Evolutionary conservation across 257 asterid genomes (phyloP).

Genomic region (Plectranthus barbatus): DNA sequence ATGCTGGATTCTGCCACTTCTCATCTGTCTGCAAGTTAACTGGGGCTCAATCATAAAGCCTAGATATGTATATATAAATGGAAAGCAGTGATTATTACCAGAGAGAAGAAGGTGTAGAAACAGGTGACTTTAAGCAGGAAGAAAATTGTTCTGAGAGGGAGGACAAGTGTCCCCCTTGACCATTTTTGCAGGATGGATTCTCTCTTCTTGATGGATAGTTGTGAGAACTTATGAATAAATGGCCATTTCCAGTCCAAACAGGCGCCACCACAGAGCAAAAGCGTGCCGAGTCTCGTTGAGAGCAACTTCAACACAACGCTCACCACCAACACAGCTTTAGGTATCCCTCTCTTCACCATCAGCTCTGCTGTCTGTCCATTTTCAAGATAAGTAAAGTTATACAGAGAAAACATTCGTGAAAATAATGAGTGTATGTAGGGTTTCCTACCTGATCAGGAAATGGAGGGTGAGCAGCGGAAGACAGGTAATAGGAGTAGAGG

Average conservation of each 20-base stretch:
- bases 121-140: conserved; percentile 30
- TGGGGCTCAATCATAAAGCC: too few species aligned
- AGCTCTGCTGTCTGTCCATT: conserved; percentile 43
- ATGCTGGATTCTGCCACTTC: conserved; percentile 32
- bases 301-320: conserved; percentile 31
- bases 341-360: conserved; percentile 34
- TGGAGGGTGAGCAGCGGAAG: conserved; percentile 36
- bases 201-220: conserved; percentile 37
- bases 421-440: too few species aligned
- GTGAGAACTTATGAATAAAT: conserved; percentile 40
- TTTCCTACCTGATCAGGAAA: conserved; percentile 54
- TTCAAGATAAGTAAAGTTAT: too few species aligned
- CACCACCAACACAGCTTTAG: conserved; percentile 30
- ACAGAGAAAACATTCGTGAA: too few species aligned
- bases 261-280: conserved; percentile 37
- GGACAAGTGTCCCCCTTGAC: conserved; percentile 27
- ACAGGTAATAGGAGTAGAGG: conserved; percentile 22
- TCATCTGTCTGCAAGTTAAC: conserved; percentile 47
- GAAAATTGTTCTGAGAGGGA: conserved; percentile 46
- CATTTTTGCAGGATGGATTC: conserved; percentile 45
- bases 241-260: conserved; percentile 51
- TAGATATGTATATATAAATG: too few species aligned
- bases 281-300: conserved; percentile 50
- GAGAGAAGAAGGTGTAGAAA: conserved; percentile 26
- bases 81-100: conserved; percentile 5